phyloP scores from a whole-genome alignment of 805 yeast species.

The Cyberlindnera mrakii region DNA sequence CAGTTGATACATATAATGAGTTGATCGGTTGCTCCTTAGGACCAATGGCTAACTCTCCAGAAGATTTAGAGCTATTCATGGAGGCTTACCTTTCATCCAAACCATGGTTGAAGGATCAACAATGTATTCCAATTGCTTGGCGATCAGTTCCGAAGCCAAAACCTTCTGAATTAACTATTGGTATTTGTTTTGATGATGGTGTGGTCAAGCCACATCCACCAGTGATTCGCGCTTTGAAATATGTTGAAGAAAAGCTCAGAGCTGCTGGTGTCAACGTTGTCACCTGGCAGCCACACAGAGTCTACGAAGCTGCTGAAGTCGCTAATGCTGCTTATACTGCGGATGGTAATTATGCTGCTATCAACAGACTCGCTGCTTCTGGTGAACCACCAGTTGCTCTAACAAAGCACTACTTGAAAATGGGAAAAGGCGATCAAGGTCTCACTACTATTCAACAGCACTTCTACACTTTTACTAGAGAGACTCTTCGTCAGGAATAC shows the following conservation, averaged over 20 bases:
- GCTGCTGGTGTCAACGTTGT: constrained; percentile 55
- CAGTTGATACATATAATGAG: constrained; percentile 31
- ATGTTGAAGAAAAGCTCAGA: constrained; percentile 46
- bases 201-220: constrained; percentile 66
- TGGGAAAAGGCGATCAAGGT: constrained; percentile 50
- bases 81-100: constrained; percentile 38
- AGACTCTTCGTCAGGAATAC: constrained; percentile 52
- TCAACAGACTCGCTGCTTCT: constrained; percentile 43
- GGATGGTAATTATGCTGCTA: constrained; percentile 63
- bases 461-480: constrained; percentile 48
- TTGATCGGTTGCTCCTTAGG: constrained; percentile 62
- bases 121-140: constrained; percentile 34
- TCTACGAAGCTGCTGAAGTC: constrained; percentile 52
- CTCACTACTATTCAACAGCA: constrained; percentile 48
- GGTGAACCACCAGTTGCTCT: constrained; percentile 68
- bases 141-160: constrained; percentile 27
- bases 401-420: constrained; percentile 54
- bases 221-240: constrained; percentile 47
- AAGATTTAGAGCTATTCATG: constrained; percentile 68
- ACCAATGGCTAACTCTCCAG: constrained; percentile 58
- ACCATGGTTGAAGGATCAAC: constrained; percentile 51
- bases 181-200: constrained; percentile 59
- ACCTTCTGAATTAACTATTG: constrained; percentile 48
- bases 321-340: constrained; percentile 49
- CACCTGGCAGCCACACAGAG: constrained; percentile 51